Base-by-base conservation (phyloP, 2,329 filamentous ascomycete genomes). In the Alternaria postmessia region DNA sequence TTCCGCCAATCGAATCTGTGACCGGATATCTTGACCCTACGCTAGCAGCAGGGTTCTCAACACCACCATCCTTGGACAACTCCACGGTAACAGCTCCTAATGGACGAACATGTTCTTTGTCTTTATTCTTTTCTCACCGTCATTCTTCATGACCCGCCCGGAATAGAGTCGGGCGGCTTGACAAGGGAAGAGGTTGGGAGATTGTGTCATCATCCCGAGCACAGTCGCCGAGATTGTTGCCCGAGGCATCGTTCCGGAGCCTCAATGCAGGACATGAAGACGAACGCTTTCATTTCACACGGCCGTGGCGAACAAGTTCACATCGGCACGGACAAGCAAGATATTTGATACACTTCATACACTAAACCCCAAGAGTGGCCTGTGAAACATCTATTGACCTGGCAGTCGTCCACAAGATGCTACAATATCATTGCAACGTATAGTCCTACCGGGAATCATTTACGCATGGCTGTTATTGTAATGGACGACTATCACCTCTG, bases 11-110 rank as follows among this genome's bases (percentile, higher is more conserved):
- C 18, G 58, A 42, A 57, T 22, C 7, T 18, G 42, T 48, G n/a
- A 52, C 54, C 43, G 48, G 41, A 41, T 42, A n/a, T 41, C 20
- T 42, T 51, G 26, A 32, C n/a, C 32, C 28, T 51, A 57, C 54
- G 51, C 54, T 57, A 61, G 22, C 48, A 44, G 26, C 58, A 61
- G 54, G 58, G 58, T 57, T 60, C 46, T 26, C 26, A 44, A 57
- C 47, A 57, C 46, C 32, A 47, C 57, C 32, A 44, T 49, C 32
- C 46, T 34, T 36, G 46, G 18, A 38, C 41, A 38, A 32, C 30
- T 39, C n/a, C 52, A 51, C 52, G 52, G 52, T 18, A 59, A 56
- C 51, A 26, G 32, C 46, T 43, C 53, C 39, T 32, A 46, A 38
- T 32, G 32, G 48, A 16, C 51, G 7, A 41, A 41, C 47, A 34